Evolutionary conservation across 768 basidiomycete genomes (phyloP).

Genomic region (Pisolithus orientalis): DNA sequence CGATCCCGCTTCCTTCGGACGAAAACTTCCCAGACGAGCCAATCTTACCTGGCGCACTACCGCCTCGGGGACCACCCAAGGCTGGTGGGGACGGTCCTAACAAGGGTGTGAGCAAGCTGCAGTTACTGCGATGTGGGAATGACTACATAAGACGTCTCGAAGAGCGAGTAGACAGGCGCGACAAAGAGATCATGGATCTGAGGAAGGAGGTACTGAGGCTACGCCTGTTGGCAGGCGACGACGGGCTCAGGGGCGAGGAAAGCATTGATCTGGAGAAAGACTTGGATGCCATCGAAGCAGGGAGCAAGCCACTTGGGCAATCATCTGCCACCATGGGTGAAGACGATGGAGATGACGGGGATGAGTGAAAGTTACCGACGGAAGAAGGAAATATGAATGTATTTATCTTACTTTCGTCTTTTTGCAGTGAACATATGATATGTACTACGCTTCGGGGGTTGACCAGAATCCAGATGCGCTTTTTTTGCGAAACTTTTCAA

Average conservation of each 20-base stretch:
- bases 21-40: conserved; percentile 67
- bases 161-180: conserved; percentile 69
- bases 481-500: no score
- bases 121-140: conserved; percentile 86
- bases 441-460: no score
- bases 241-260: conserved; percentile 15
- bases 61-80: conserved; percentile 85
- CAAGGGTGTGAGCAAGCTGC: conserved; percentile 89
- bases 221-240: conserved; percentile 31
- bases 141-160: conserved; percentile 78
- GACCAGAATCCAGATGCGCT: no score
- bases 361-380: conserved; percentile 10
- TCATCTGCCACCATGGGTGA: conserved; percentile 26
- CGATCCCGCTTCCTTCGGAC: conserved; percentile 78
- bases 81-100: conserved; percentile 88
- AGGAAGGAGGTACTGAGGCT: conserved; percentile 62
- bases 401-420: background rate
- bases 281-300: conserved; percentile 24
- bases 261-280: conserved; percentile 23
- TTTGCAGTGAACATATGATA: background rate
- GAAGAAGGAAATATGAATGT: background rate
- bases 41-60: conserved; percentile 79
- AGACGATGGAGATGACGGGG: conserved; percentile 22
- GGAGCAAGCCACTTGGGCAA: conserved; percentile 14
- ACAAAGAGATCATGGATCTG: conserved; percentile 67